Evolutionary conservation across 139 green algal species (phyloP).

Genomic region (Tetradesmus lagerheimii): DNA sequence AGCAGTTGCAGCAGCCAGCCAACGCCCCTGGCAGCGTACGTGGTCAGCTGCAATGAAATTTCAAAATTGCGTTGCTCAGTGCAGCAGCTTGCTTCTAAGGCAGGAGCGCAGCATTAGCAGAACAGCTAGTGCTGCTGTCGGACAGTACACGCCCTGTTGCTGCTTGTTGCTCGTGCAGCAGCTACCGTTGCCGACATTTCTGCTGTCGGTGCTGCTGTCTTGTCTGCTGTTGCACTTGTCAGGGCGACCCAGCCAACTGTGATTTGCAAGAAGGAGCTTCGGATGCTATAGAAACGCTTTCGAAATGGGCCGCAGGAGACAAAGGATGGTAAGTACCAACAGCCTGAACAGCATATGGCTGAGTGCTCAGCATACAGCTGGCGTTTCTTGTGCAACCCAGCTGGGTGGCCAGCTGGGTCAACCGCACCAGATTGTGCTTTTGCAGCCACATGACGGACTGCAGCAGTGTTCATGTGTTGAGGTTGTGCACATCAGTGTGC

Average conservation of each 20-base stretch:
- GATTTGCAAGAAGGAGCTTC: conserved; percentile 41
- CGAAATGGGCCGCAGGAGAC: conserved; percentile 40
- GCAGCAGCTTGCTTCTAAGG: not conserved
- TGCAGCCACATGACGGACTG: no score
- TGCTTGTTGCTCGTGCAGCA: not conserved
- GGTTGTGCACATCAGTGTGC: not conserved
- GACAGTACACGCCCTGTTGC: not conserved
- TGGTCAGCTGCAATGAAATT: no score
- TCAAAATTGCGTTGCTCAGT: not conserved
- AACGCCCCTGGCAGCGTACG: not conserved
- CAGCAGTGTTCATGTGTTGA: no score
- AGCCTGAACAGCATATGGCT: not conserved
- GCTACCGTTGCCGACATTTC: not conserved
- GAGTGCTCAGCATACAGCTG: no score
- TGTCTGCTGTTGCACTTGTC: not conserved
- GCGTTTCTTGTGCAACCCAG: not conserved
- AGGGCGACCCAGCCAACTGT: conserved; percentile 38
- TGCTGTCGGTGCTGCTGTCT: not conserved
- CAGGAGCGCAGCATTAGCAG: not conserved
- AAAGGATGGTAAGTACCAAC: conserved; percentile 34
- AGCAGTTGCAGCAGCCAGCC: not conserved
- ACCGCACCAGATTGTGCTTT: not conserved
- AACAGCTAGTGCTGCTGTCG: not conserved
- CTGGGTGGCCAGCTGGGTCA: not conserved
- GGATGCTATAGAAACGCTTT: conserved; percentile 26